A percentile compares a stretch with the other conserved stretches of the same genome.
These are phyloP conservation scores for Trichoderma hamatum DNA, from an alignment of 2,329 filamentous ascomycete species.

Conservation along the genomic window DNA sequence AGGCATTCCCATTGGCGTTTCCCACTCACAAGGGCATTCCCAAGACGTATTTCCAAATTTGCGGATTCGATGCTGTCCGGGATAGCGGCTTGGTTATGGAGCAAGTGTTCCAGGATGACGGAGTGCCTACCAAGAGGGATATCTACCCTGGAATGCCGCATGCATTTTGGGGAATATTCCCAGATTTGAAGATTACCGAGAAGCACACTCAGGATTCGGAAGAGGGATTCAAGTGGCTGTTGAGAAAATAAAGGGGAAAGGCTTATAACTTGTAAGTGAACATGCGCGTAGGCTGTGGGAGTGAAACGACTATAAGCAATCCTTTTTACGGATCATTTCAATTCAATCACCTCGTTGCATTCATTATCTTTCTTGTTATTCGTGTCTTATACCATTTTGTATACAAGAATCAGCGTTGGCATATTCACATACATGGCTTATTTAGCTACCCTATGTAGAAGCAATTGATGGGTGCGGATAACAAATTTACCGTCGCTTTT, in stretches of 20 bases:
- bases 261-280: not conserved
- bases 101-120: conserved; percentile 36
- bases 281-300: not conserved
- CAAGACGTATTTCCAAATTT: conserved; percentile 41
- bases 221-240: conserved; percentile 35
- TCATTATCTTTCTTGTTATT: not conserved
- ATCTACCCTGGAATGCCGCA: conserved; percentile 39
- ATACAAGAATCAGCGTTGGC: not conserved
- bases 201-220: conserved; percentile 33
- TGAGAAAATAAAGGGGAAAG: not conserved
- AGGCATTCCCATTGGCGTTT: conserved; percentile 35
- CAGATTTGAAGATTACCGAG: conserved; percentile 30
- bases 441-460: not conserved
- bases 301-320: not conserved
- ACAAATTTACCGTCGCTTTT: not conserved
- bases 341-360: not conserved
- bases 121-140: conserved; percentile 35
- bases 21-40: conserved; percentile 33
- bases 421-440: too few species aligned
- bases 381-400: not conserved
- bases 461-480: not conserved
- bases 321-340: not conserved
- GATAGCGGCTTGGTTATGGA: conserved; percentile 39
- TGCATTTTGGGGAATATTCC: conserved; percentile 37
- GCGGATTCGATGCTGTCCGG: conserved; percentile 37